phyloP scores from a whole-genome alignment of 1,284 basidiomycete genomes.

The Sphaerobolus stellatus region DNA sequence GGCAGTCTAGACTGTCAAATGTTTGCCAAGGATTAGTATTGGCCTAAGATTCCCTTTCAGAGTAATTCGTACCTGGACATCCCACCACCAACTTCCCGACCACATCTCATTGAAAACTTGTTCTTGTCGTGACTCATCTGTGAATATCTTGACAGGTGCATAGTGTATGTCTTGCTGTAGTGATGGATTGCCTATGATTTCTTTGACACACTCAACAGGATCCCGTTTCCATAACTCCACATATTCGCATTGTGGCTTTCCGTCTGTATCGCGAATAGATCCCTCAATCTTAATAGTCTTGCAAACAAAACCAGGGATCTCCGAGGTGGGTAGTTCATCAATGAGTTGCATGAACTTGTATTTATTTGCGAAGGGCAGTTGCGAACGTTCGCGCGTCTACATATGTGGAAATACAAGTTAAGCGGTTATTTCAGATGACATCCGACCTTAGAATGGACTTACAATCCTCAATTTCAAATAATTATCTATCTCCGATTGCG shows the following conservation, averaged over 20 bases:
- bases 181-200: constrained; percentile 33
- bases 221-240: constrained; percentile 32
- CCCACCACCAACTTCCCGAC: constrained; percentile 29
- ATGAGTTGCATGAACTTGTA: constrained; percentile 18
- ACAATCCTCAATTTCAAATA: too few species aligned
- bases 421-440: too few species aligned
- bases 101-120: constrained; percentile 22
- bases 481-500: constrained; percentile 21
- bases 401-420: too few species aligned
- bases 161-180: constrained; percentile 26
- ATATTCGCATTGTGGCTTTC: constrained; percentile 14
- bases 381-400: constrained; percentile 15
- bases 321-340: constrained; percentile 21
- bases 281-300: constrained; percentile 23
- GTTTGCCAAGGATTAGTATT: too few species aligned
- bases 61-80: constrained; percentile 22
- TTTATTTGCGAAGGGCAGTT: constrained; percentile 20
- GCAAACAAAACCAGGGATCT: constrained; percentile 15
- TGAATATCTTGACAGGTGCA: constrained; percentile 22
- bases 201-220: constrained; percentile 30
- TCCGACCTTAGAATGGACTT: too few species aligned
- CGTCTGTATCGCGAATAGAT: constrained; percentile 17
- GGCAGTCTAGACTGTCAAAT: constrained; percentile 4
- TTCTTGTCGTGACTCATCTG: constrained; percentile 11
- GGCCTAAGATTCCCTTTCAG: neutral